Base-by-base conservation (phyloP, 352 stramenopile genomes). In the Globisporangium paroecandrum region DNA sequence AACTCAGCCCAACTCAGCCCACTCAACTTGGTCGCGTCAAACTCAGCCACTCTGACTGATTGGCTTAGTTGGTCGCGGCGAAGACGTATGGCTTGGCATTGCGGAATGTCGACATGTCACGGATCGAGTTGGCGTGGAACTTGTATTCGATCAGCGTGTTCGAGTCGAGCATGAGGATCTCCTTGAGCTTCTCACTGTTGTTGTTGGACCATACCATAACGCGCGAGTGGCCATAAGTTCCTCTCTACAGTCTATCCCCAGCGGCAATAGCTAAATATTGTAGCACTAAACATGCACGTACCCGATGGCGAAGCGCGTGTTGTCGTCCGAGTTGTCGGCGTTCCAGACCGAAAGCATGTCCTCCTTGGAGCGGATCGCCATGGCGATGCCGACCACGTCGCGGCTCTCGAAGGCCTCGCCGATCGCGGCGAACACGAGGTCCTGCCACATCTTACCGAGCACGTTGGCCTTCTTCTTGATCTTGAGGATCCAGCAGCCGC, bases 111-210 rank as follows among this genome's bases (percentile, higher is more conserved):
- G 88, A 97, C 85, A 96, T 96, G 79, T 98, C 93, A 62, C 91
- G 82, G 73, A 98, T 95, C 73, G 86, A 95, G 75, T 96, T 93
- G 38, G 90, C 79, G 79, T 97, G 91, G 74, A 97, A 94, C 79
- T 98, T 98, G 85, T 98, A 98, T 79, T 98, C 93, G 64, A 98
- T 96, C 65, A 98, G 82, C 68, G 93, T 98, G 74, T 96, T 97
- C 49, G 91, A 90, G 76, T 98, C 93, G 47, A 98, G 81, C 83
- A 97, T 96, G 57, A 98, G 78, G 65, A 98, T 95, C 76, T 97
- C 87, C 80, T 97, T 97, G 58, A 98, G 88, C 75, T 96, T 97
- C 74, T 98, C 91, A 62, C 91, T 95, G 64, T 58, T 64, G 47
- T 38, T n/a, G 62, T 59, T 27, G 47, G 20, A 58, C 25, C 12